These are phyloP conservation scores for Mycosarcoma mackinlayi DNA, from an alignment of 1,284 basidiomycete species.

Conservation along the genomic window DNA sequence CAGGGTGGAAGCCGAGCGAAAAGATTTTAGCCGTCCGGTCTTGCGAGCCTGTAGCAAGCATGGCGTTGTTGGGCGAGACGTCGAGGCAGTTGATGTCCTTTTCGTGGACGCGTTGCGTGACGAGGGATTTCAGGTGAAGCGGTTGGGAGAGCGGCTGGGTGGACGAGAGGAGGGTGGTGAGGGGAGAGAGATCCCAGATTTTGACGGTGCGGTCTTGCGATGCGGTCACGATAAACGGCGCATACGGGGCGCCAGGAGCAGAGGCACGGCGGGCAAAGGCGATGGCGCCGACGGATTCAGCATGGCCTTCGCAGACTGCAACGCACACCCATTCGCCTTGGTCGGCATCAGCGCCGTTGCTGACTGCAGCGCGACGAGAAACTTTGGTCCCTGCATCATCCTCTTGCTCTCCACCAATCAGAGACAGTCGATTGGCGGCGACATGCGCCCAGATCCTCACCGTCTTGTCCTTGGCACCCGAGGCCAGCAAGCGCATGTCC, in stretches of 20 bases:
- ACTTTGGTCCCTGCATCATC: slow-evolving; percentile 21
- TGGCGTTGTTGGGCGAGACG: slow-evolving; percentile 86
- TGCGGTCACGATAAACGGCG: slow-evolving; percentile 78
- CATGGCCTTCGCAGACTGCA: slow-evolving; percentile 89
- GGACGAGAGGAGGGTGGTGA: slow-evolving; percentile 30
- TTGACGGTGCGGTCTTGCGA: slow-evolving; percentile 98
- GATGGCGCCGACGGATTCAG: slow-evolving; percentile 91
- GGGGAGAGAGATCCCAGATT: slow-evolving; percentile 82
- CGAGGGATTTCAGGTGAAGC: slow-evolving; percentile 77
- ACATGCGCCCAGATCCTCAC: slow-evolving; percentile 80
- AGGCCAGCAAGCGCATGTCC: slow-evolving; percentile 80
- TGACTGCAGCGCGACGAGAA: neutral
- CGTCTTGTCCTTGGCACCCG: slow-evolving; percentile 90
- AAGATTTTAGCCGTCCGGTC: slow-evolving; percentile 94
- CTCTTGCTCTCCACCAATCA: too few species aligned
- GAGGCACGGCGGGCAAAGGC: slow-evolving; percentile 72
- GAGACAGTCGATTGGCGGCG: slow-evolving; percentile 59
- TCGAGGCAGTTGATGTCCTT: slow-evolving; percentile 99
- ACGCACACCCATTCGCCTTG: slow-evolving; percentile 79
- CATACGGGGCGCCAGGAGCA: slow-evolving; percentile 11
- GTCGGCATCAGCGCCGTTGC: neutral
- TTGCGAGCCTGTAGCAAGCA: slow-evolving; percentile 93
- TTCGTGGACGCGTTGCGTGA: slow-evolving; percentile 93
- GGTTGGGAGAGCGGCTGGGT: slow-evolving; percentile 3
- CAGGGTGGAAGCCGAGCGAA: slow-evolving; percentile 75